Evolutionary conservation across 2,329 filamentous ascomycete genomes (phyloP), one percentile per base, ranked within the genome.

Genomic region (Pseudogymnoascus sp.): DNA sequence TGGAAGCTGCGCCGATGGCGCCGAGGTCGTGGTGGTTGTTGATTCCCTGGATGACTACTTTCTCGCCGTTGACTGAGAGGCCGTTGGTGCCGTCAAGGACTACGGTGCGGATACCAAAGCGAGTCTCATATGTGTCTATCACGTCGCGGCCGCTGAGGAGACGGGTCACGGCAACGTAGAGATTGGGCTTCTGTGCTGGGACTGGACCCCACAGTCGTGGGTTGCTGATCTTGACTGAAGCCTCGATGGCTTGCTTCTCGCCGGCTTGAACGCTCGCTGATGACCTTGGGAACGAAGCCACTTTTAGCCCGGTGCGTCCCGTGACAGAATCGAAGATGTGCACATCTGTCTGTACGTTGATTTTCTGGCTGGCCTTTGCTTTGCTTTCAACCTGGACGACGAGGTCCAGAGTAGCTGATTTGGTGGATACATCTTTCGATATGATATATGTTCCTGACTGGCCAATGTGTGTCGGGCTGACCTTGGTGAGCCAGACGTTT

Each of bases 401-500:
- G 1, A 83, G 59, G 14, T 79, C 71, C 16, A 82, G 66, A 0
- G 74, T 77, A 0, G 81, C 81, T 0, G 77, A 76, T 6, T 75
- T 63, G 0, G 72, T 64, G 2, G 82, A 80, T 0, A 84, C 76
- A 3, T 72, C 68, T 10, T 71, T 75, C 3, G 80, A 77, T 1
- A 77, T 80, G 62, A 83, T 73, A 59, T 75, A 79, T 0, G 80
- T 82, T 2, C 81, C 82, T 53, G 73, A 80, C 50, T 83, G 78
- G 6, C 71, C 77, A 4, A 84, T 76, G 63, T 82, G 81, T 0
- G 75, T 72, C 1, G 75, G 69, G 35, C 77, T 70, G 12, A 78
- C 77, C 63, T 79, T 82, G 35, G 78, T 77, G n/a, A 84, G 74
- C 81, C 80, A 84, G 5, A 83, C 74, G 64, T 82, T 82, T 1